Conservation (phyloP, 305 asterid genomes). For the Coffea humblotiana region DNA sequence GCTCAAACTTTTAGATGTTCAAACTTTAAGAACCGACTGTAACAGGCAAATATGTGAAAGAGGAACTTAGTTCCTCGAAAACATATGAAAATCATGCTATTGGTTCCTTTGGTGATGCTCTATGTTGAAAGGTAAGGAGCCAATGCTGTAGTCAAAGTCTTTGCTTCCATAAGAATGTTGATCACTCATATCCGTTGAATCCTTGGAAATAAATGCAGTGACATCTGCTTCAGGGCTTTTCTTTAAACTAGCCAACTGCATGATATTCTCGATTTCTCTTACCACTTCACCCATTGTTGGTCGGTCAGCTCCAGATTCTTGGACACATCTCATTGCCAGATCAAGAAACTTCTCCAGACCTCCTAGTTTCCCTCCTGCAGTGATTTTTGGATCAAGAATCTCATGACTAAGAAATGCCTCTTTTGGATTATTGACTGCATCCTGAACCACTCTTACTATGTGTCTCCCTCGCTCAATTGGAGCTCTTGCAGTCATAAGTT, state of each 20-base stretch:
- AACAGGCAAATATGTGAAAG: neutral
- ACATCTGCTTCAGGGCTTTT: slow-evolving; percentile 24
- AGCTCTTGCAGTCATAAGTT: slow-evolving; percentile 62
- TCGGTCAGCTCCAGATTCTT: slow-evolving; percentile 48
- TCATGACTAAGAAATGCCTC: slow-evolving; percentile 31
- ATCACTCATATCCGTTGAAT: slow-evolving; percentile 9
- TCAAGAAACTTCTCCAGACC: slow-evolving; percentile 47
- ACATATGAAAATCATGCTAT: neutral
- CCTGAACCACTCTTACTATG: slow-evolving; percentile 70
- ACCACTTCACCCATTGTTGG: slow-evolving; percentile 73
- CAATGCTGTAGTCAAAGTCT: slow-evolving; percentile 31
- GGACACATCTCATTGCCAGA: slow-evolving; percentile 59
- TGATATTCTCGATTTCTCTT: slow-evolving; percentile 62
- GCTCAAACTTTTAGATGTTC: neutral
- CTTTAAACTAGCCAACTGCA: slow-evolving; percentile 56
- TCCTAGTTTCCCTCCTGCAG: slow-evolving; percentile 34
- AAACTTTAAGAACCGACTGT: too few relatives aligned
- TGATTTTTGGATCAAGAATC: slow-evolving; percentile 54
- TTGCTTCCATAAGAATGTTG: slow-evolving; percentile 23
- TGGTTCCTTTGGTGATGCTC: slow-evolving; percentile 1
- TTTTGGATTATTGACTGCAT: slow-evolving; percentile 38
- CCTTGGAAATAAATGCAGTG: slow-evolving; percentile 22
- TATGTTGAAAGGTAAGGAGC: slow-evolving; percentile 11
- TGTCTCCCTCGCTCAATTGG: slow-evolving; percentile 81
- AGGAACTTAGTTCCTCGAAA: neutral